Conservation (phyloP, 495 filamentous ascomycete species). For the Podospora australis region DNA sequence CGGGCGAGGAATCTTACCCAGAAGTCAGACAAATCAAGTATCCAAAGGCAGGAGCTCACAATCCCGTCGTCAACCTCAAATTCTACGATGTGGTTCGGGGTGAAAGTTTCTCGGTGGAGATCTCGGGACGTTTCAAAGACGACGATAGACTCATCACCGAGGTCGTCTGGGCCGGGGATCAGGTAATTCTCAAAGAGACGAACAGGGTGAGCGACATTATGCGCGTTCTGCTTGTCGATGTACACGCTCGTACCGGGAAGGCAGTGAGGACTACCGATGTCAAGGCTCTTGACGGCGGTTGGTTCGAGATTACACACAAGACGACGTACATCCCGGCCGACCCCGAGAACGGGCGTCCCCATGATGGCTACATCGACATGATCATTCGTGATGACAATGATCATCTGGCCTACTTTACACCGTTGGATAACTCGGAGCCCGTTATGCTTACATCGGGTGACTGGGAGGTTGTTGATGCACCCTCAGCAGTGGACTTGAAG, state of each 20-base stretch:
- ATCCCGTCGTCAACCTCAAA: slow-evolving; percentile 77
- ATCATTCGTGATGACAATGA: slow-evolving; percentile 82
- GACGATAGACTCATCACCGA: slow-evolving; percentile 88
- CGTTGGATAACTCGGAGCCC: slow-evolving; percentile 73
- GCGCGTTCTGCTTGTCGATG: slow-evolving; percentile 80
- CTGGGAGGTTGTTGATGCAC: slow-evolving; percentile 90
- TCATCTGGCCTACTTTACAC: slow-evolving; percentile 92
- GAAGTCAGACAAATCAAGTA: slow-evolving; percentile 93
- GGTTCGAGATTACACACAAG: slow-evolving; percentile 89
- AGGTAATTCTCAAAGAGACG: slow-evolving; percentile 82
- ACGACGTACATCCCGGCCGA: slow-evolving; percentile 85
- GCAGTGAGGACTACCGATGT: slow-evolving; percentile 74
- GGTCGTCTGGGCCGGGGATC: slow-evolving; percentile 79
- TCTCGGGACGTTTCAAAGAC: slow-evolving; percentile 69
- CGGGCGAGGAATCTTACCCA: slow-evolving; percentile 82
- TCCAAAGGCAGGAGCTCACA: slow-evolving; percentile 90
- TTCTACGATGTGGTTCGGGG: slow-evolving; percentile 83
- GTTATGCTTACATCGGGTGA: slow-evolving; percentile 78
- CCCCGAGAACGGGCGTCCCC: slow-evolving; percentile 61
- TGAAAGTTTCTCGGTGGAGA: slow-evolving; percentile 72
- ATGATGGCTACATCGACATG: slow-evolving; percentile 91
- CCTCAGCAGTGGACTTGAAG: slow-evolving; percentile 78
- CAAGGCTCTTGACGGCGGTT: slow-evolving; percentile 79
- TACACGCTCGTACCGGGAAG: slow-evolving; percentile 65
- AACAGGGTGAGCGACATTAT: slow-evolving; percentile 91